These are phyloP conservation scores for Isabelozyma rhagii DNA, from an alignment of 805 yeast species.

Conservation along the genomic window DNA sequence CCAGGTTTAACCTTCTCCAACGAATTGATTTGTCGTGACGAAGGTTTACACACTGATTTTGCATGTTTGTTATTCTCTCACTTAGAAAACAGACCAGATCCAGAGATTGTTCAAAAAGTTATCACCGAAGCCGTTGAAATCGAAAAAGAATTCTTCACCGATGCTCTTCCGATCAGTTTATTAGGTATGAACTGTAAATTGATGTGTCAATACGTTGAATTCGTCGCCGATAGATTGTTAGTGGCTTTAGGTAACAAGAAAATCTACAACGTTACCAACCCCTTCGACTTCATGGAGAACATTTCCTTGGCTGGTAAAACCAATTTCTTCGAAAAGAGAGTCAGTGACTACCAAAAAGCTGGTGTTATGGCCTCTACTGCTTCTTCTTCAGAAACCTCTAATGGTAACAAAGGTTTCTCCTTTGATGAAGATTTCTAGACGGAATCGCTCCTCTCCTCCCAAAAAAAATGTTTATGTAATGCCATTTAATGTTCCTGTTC, in stretches of 20 bases:
- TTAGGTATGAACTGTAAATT: constrained; percentile 92
- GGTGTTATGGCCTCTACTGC: constrained; percentile 89
- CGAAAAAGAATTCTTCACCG: constrained; percentile 92
- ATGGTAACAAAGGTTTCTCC: constrained; percentile 47
- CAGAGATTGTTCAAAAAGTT: constrained; percentile 74
- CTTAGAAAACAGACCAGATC: constrained; percentile 83
- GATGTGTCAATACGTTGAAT: constrained; percentile 98
- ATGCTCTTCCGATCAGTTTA: constrained; percentile 89
- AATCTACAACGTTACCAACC: constrained; percentile 82
- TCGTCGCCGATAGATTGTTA: constrained; percentile 92
- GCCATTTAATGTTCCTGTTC: background rate
- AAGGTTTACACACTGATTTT: constrained; percentile 97
- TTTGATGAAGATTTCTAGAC: constrained; percentile 90
- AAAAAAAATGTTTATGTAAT: background rate
- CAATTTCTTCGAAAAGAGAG: constrained; percentile 98
- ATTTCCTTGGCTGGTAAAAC: constrained; percentile 98
- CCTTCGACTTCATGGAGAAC: constrained; percentile 99
- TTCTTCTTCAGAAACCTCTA: constrained; percentile 13
- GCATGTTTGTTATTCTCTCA: constrained; percentile 95
- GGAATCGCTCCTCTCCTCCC: background rate
- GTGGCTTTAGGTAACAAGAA: constrained; percentile 90
- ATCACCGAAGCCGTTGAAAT: constrained; percentile 93
- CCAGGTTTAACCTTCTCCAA: constrained; percentile 98
- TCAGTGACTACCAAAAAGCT: constrained; percentile 97
- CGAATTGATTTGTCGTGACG: constrained; percentile 97